phyloP scores from a whole-genome alignment of 208 protist species.

The Sergeia podlipaevii region DNA sequence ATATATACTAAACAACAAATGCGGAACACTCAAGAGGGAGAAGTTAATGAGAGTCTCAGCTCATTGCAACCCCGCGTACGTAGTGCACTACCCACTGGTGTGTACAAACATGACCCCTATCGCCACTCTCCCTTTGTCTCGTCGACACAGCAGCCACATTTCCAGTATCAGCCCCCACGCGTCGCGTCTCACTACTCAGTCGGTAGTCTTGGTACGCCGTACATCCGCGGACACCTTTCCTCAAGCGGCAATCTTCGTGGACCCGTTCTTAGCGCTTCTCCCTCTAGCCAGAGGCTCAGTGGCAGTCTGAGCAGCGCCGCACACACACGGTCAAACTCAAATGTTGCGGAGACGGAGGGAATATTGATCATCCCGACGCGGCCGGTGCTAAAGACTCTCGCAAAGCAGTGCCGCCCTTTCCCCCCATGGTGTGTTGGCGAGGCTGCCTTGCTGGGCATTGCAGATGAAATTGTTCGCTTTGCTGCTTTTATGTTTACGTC shows the following conservation, averaged over 20 bases:
- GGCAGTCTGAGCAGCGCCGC: not conserved
- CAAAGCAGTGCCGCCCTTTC: slow-evolving; percentile 24
- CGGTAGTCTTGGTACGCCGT: slow-evolving; percentile 29
- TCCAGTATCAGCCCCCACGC: too few relatives aligned
- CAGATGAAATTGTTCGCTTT: slow-evolving; percentile 31
- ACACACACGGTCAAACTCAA: not conserved
- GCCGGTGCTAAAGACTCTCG: slow-evolving; percentile 32
- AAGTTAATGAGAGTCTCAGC: too few relatives aligned
- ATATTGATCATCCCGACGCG: slow-evolving; percentile 23
- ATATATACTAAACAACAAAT: too few relatives aligned
- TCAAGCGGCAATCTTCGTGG: not conserved
- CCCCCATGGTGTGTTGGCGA: slow-evolving; percentile 39
- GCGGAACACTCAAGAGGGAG: too few relatives aligned
- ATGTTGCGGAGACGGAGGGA: not conserved
- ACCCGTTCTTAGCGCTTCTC: slow-evolving; percentile 7
- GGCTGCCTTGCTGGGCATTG: slow-evolving; percentile 3
- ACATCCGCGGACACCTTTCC: slow-evolving; percentile 1
- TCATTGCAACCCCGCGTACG: too few relatives aligned
- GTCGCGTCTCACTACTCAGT: too few relatives aligned
- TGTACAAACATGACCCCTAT: too few relatives aligned
- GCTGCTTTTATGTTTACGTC: slow-evolving; percentile 23
- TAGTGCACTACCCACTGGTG: too few relatives aligned
- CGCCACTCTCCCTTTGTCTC: too few relatives aligned
- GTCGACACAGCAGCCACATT: too few relatives aligned
- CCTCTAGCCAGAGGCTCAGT: not conserved